Conservation (phyloP, 2,329 filamentous ascomycete genomes). For the Diplodia sapinea region DNA sequence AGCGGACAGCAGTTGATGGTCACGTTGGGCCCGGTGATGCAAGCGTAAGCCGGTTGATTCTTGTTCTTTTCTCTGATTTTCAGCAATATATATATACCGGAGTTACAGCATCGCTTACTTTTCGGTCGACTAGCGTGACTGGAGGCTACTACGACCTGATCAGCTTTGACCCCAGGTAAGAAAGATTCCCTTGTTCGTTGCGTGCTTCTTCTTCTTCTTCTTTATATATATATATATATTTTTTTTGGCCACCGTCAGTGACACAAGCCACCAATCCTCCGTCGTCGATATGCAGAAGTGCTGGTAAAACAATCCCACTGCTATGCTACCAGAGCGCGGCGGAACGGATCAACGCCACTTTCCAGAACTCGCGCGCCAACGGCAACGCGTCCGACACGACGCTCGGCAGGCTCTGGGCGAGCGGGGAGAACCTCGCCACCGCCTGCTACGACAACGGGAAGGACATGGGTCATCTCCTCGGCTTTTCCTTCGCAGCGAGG, state of each 20-base stretch:
- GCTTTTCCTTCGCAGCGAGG: slow-evolving; percentile 53
- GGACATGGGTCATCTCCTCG: slow-evolving; percentile 47
- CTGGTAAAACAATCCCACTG: slow-evolving; percentile 33
- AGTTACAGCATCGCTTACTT: not conserved
- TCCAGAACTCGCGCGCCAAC: not conserved
- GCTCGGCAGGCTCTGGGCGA: slow-evolving; percentile 33
- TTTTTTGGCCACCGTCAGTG: too few relatives aligned
- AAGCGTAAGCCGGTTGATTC: not conserved
- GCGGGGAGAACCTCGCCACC: slow-evolving; percentile 26
- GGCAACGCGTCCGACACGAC: slow-evolving; percentile 33
- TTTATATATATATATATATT: too few relatives aligned
- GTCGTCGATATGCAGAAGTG: not conserved
- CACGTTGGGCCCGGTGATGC: slow-evolving; percentile 7
- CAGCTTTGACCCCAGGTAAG: slow-evolving; percentile 26
- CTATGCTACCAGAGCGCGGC: slow-evolving; percentile 31
- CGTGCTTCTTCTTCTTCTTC: too few relatives aligned
- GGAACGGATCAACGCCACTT: not conserved
- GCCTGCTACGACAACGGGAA: slow-evolving; percentile 33
- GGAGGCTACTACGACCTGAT: slow-evolving; percentile 35
- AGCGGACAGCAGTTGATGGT: slow-evolving; percentile 8
- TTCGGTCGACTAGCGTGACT: slow-evolving; percentile 13
- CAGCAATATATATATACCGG: not conserved
- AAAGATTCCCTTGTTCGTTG: too few relatives aligned
- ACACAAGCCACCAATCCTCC: too few relatives aligned
- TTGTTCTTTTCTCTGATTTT: too few relatives aligned